A percentile compares a stretch with the other conserved stretches of the same genome.
Conservation (phyloP, 805 yeast genomes). For the Blastobotrys terrestris region DNA sequence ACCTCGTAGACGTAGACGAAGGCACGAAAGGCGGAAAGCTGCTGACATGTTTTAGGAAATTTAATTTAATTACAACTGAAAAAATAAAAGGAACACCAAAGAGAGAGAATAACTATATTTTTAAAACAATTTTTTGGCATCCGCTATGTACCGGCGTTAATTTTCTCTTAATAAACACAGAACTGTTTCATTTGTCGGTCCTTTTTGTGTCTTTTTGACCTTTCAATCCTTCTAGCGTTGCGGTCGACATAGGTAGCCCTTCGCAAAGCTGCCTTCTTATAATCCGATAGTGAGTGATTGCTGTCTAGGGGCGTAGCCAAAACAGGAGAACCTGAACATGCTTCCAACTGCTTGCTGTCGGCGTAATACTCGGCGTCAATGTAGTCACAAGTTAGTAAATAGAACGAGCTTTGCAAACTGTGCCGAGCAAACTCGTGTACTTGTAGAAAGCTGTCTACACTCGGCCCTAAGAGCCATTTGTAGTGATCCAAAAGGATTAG, state of each 20-base stretch:
- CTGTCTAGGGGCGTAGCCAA: background rate
- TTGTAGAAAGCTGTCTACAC: background rate
- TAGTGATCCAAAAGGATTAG: background rate
- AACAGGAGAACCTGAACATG: background rate
- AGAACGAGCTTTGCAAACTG: background rate
- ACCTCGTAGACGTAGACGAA: background rate
- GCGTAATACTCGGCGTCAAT: background rate
- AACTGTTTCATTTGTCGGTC: background rate
- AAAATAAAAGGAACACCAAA: background rate
- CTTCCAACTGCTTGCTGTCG: background rate
- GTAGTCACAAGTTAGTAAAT: background rate
- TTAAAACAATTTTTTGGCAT: too few relatives aligned
- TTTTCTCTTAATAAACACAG: background rate
- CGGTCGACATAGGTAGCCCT: background rate
- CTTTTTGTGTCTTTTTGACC: background rate
- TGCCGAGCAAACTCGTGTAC: background rate
- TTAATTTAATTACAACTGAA: background rate
- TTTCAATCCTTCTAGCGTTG: background rate
- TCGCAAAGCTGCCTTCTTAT: background rate
- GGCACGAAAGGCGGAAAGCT: constrained; percentile 11
- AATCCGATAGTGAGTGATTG: background rate
- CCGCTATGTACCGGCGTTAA: background rate
- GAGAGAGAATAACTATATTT: too few relatives aligned
- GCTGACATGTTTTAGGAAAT: constrained; percentile 12
- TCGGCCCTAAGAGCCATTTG: background rate